A percentile compares a stretch with the other conserved stretches of the same genome.
Evolutionary conservation across 169 alveolate genomes (phyloP).

Genomic region (Plasmodium reichenowi): DNA sequence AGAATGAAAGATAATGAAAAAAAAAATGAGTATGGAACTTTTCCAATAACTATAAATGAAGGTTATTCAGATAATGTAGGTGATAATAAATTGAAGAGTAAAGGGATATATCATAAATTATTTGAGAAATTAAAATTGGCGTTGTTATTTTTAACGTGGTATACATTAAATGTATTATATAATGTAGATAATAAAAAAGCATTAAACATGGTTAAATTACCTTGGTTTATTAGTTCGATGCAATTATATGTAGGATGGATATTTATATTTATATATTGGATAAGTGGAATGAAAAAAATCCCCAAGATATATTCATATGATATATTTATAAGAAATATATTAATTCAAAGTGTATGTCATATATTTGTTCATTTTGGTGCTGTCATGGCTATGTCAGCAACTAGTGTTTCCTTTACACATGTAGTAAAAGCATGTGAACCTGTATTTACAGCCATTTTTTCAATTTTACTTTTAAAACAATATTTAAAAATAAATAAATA

Average conservation of each 20-base stretch:
- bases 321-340: slow-evolving; percentile 77
- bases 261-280: slow-evolving; percentile 70
- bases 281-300: slow-evolving; percentile 66
- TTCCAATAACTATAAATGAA: slow-evolving; percentile 71
- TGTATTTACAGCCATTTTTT: slow-evolving; percentile 85
- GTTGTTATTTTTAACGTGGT: slow-evolving; percentile 83
- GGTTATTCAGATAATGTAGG: slow-evolving; percentile 26
- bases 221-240: slow-evolving; percentile 83
- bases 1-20: slow-evolving; percentile 55
- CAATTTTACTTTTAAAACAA: slow-evolving; percentile 81
- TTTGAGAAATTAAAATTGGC: slow-evolving; percentile 20
- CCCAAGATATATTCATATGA: slow-evolving; percentile 77
- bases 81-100: slow-evolving; percentile 2
- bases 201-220: slow-evolving; percentile 82
- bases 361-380: slow-evolving; percentile 89
- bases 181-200: slow-evolving; percentile 86
- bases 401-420: slow-evolving; percentile 90
- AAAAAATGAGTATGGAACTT: slow-evolving; percentile 58
- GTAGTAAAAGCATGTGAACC: slow-evolving; percentile 90
- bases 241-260: slow-evolving; percentile 87
- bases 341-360: slow-evolving; percentile 88
- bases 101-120: neutral
- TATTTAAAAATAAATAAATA: slow-evolving; percentile 79
- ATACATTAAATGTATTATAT: slow-evolving; percentile 83
- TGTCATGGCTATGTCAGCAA: slow-evolving; percentile 87